These are phyloP conservation scores for Paramarasmius palmivorus DNA, from an alignment of 1,284 basidiomycete species.

Conservation along the genomic window DNA sequence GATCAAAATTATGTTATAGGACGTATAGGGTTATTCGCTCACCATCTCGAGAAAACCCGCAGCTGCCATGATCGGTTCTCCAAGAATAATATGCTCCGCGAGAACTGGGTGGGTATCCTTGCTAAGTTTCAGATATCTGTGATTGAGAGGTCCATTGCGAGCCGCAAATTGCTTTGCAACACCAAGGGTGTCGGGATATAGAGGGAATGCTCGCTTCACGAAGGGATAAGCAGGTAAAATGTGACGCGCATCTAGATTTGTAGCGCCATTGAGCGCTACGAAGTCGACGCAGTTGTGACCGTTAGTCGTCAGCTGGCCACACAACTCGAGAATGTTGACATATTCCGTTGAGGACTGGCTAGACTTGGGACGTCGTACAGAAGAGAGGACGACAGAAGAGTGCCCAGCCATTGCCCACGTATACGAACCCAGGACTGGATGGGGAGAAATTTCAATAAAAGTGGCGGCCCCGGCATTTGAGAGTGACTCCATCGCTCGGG, in stretches of 20 bases:
- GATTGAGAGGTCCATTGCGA: conserved; percentile 35
- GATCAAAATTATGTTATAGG: no score
- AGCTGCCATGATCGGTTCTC: conserved; percentile 44
- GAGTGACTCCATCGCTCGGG: conserved; percentile 13
- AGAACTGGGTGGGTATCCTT: conserved; percentile 35
- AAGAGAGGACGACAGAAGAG: conserved; percentile 21
- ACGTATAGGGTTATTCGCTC: no score
- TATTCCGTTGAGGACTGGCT: conserved; percentile 11
- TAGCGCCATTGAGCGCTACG: conserved; percentile 1
- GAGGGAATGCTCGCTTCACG: conserved; percentile 14
- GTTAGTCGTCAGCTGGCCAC: conserved; percentile 21
- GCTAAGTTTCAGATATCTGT: conserved; percentile 32
- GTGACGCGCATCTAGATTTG: background rate
- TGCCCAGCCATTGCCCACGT: conserved; percentile 20
- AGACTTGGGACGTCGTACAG: conserved; percentile 22
- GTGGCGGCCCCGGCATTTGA: conserved; percentile 4
- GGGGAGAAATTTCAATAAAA: conserved; percentile 32
- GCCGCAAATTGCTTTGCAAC: conserved; percentile 17
- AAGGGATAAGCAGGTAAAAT: conserved; percentile 18
- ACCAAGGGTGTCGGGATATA: conserved; percentile 3
- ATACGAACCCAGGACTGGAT: conserved; percentile 31
- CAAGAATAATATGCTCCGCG: conserved; percentile 39
- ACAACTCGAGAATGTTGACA: conserved; percentile 17
- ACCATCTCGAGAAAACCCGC: background rate
- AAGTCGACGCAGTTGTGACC: conserved; percentile 21